These are phyloP conservation scores for Wickerhamomyces sp. DNA, from an alignment of 1,139 yeast species.

Conservation along the genomic window DNA sequence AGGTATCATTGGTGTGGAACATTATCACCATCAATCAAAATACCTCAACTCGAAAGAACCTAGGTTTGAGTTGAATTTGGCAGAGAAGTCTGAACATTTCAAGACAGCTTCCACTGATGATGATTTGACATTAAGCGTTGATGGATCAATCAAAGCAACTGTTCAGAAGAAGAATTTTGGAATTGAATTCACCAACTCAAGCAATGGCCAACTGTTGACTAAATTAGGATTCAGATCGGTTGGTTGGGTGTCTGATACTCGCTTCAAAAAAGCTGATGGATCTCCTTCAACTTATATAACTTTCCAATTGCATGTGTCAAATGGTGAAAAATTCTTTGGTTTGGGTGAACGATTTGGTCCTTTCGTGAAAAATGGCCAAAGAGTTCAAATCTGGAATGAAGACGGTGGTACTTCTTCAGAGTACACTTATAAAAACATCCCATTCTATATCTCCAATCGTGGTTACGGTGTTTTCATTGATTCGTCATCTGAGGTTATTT, in stretches of 20 bases:
- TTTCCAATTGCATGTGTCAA: slow-evolving; percentile 17
- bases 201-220: slow-evolving; percentile 12
- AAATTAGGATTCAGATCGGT: slow-evolving; percentile 21
- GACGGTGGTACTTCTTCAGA: slow-evolving; percentile 22
- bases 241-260: slow-evolving; percentile 17
- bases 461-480: slow-evolving; percentile 21
- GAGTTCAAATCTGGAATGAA: slow-evolving; percentile 21
- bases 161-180: slow-evolving; percentile 17
- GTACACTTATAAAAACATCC: slow-evolving; percentile 18
- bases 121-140: slow-evolving; percentile 6
- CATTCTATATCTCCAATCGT: slow-evolving; percentile 17
- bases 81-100: slow-evolving; percentile 2
- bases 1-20: slow-evolving; percentile 19
- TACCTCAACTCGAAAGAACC: slow-evolving; percentile 13
- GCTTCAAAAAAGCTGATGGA: slow-evolving; percentile 8
- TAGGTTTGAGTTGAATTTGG: slow-evolving; percentile 11
- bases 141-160: slow-evolving; percentile 9
- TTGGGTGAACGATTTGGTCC: slow-evolving; percentile 22
- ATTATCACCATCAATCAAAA: slow-evolving; percentile 19
- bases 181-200: slow-evolving; percentile 13
- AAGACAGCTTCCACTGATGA: slow-evolving; percentile 5
- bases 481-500: slow-evolving; percentile 15
- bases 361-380: slow-evolving; percentile 19
- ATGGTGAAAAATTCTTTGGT: slow-evolving; percentile 20
- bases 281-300: slow-evolving; percentile 12